Conservation (phyloP, 2,329 filamentous ascomycete species). For the Colletotrichum acutatum region DNA sequence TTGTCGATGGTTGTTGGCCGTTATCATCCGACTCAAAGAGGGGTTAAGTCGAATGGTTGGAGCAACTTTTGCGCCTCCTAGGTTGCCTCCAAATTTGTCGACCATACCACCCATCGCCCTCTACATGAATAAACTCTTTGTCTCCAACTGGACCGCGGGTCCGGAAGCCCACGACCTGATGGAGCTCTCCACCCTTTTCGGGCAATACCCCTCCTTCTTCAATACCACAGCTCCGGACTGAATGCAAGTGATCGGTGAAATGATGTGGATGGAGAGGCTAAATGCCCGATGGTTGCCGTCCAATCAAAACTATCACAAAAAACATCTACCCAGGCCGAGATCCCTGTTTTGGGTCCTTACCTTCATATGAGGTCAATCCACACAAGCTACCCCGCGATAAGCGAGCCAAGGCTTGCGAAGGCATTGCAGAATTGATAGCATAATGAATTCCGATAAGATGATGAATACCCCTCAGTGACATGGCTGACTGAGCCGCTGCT, state of each 20-base stretch:
- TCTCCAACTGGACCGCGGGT: neutral
- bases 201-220: neutral
- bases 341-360: too few relatives aligned
- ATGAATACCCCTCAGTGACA: conserved; percentile 15
- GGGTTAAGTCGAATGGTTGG: neutral
- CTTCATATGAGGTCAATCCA: neutral
- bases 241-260: neutral
- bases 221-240: neutral
- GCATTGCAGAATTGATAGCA: neutral
- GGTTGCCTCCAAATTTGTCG: neutral
- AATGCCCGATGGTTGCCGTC: neutral
- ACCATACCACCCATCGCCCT: neutral
- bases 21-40: neutral
- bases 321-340: neutral
- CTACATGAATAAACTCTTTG: too few relatives aligned
- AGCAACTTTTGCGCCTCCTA: neutral
- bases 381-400: conserved; percentile 7
- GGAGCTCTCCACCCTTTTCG: neutral
- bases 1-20: neutral
- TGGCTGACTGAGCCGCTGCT: neutral
- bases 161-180: neutral
- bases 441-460: neutral
- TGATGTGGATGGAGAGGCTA: neutral
- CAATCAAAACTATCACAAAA: neutral
- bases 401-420: neutral